Conservation (phyloP, 495 filamentous ascomycete species). For the Echria macrotheca region DNA sequence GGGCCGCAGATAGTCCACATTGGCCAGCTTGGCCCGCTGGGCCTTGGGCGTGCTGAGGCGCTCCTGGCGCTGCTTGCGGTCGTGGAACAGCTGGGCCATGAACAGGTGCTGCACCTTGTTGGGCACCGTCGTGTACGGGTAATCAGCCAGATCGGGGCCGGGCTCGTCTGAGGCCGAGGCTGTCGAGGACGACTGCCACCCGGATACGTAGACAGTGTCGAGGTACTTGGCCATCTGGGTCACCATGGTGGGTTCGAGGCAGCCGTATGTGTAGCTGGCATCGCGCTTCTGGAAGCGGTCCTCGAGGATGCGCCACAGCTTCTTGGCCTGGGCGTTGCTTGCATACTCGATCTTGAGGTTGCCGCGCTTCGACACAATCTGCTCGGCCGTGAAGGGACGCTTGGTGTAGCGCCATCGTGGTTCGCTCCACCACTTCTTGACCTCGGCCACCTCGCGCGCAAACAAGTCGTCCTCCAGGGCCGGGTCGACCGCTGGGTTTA, state of each 20-base stretch:
- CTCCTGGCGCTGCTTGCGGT: conserved; percentile 96
- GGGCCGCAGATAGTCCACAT: conserved; percentile 89
- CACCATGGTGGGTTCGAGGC: conserved; percentile 94
- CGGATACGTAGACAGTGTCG: conserved; percentile 96
- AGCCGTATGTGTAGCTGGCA: conserved; percentile 92
- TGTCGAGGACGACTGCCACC: conserved; percentile 97
- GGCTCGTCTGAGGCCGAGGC: conserved; percentile 92
- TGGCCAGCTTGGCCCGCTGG: conserved; percentile 67
- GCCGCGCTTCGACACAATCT: conserved; percentile 92
- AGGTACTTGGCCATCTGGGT: conserved; percentile 99
- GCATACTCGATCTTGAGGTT: conserved; percentile 88
- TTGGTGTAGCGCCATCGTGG: conserved; percentile 89
- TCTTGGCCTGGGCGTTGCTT: conserved; percentile 82
- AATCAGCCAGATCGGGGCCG: conserved; percentile 95
- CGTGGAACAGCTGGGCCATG: conserved; percentile 98
- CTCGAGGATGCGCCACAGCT: conserved; percentile 90
- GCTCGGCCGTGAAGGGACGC: conserved; percentile 89
- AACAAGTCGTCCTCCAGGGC: conserved; percentile 76
- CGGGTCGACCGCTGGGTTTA: conserved; percentile 47
- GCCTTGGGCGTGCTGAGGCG: conserved; percentile 72
- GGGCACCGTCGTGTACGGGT: conserved; percentile 96
- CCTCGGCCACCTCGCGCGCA: conserved; percentile 71
- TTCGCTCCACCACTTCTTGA: conserved; percentile 92
- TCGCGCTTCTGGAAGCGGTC: conserved; percentile 77
- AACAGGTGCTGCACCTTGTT: conserved; percentile 97